Conservation (phyloP, 768 basidiomycete species). For the Lactifluus piperatus region DNA sequence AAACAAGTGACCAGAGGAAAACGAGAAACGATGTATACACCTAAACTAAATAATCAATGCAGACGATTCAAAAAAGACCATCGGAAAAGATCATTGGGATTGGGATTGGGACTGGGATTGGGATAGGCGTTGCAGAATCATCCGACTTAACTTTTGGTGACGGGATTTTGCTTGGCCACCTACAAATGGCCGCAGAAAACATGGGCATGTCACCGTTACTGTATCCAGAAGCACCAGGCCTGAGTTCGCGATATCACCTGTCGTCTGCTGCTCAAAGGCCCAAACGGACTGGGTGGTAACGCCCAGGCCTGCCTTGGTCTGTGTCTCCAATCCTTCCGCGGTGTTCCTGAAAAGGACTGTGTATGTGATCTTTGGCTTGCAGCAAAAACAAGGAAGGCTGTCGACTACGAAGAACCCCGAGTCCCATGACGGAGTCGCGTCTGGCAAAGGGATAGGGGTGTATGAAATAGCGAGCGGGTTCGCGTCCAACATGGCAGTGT, state of each 20-base stretch:
- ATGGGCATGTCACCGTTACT: not conserved
- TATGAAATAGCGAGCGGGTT: not conserved
- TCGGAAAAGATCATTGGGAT: no score
- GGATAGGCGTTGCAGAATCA: not conserved
- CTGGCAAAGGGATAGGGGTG: not conserved
- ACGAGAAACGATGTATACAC: no score
- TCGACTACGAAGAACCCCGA: not conserved
- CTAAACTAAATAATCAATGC: no score
- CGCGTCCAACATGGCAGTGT: not conserved
- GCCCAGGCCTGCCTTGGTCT: not conserved
- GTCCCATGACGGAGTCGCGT: not conserved
- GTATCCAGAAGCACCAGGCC: not conserved
- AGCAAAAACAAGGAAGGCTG: not conserved
- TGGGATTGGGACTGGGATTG: no score
- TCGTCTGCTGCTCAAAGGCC: not conserved
- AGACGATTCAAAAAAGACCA: no score
- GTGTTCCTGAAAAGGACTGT: not conserved
- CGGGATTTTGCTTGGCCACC: not conserved
- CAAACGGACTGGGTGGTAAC: not conserved
- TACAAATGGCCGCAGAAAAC: not conserved
- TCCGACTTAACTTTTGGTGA: not conserved
- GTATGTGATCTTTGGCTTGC: not conserved
- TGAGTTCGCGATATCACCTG: not conserved
- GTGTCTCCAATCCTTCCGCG: not conserved
- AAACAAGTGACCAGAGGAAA: no score